These are phyloP conservation scores for Jimgerdemannia flammicorona DNA, from an alignment of 192 early-diverging fungal genomes.

Conservation along the genomic window DNA sequence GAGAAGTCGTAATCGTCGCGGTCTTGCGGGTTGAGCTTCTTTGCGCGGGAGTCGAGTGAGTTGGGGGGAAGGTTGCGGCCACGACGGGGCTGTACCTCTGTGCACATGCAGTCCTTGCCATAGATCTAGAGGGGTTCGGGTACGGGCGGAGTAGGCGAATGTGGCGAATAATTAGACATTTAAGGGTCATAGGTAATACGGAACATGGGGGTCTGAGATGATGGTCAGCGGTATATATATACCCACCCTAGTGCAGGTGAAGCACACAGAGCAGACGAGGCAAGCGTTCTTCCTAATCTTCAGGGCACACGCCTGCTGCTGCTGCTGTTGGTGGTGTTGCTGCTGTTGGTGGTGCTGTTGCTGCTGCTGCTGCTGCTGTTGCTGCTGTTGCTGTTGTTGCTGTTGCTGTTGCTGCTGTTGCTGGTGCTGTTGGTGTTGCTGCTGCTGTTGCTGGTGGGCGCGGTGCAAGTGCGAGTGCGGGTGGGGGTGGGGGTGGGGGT, in stretches of 20 bases:
- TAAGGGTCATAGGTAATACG: background rate
- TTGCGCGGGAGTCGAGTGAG: conserved; percentile 31
- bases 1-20: conserved; percentile 31
- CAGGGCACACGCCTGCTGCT: background rate
- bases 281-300: conserved; percentile 25
- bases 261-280: conserved; percentile 29
- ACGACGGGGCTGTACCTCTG: conserved; percentile 25
- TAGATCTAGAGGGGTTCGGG: conserved; percentile 14
- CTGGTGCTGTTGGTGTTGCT: background rate
- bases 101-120: conserved; percentile 22
- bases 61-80: conserved; percentile 29
- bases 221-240: background rate
- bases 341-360: background rate
- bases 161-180: background rate
- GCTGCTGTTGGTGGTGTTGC: background rate
- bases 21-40: conserved; percentile 23
- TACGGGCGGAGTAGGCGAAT: background rate
- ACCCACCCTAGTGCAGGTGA: conserved; percentile 29
- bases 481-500: background rate
- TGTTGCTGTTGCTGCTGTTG: background rate
- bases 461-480: background rate
- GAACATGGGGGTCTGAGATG: background rate
- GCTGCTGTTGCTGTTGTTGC: background rate
- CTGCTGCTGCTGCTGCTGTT: background rate
- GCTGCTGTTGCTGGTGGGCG: conserved; percentile 1